Conservation (phyloP, 192 early-diverging fungal genomes). For the Umbelopsis sp. region DNA sequence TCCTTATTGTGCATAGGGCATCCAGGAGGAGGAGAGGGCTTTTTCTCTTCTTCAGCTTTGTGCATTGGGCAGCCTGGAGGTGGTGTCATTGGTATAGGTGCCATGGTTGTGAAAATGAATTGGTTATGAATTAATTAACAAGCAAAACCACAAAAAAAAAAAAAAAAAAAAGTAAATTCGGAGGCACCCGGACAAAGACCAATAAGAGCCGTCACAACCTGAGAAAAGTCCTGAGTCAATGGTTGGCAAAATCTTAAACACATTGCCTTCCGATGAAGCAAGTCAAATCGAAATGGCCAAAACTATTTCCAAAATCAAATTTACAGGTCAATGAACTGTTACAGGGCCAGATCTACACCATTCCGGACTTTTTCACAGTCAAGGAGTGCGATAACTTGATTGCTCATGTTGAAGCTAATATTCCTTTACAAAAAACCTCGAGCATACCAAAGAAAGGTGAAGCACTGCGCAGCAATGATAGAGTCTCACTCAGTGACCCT, state of each 20-base stretch:
- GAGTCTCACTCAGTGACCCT: slow-evolving; percentile 34
- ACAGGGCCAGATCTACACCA: slow-evolving; percentile 39
- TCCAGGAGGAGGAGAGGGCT: slow-evolving; percentile 38
- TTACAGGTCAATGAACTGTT: slow-evolving; percentile 26
- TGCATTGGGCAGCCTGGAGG: slow-evolving; percentile 57
- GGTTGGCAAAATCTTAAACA: too few species aligned
- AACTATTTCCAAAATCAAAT: slow-evolving; percentile 25
- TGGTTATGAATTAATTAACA: not conserved
- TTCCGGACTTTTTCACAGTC: slow-evolving; percentile 37
- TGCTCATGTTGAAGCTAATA: slow-evolving; percentile 37
- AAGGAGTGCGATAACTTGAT: slow-evolving; percentile 44
- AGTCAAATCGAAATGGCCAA: slow-evolving; percentile 26
- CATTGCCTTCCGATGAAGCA: not conserved
- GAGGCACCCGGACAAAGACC: not conserved
- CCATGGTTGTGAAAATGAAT: not conserved
- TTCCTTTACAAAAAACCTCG: slow-evolving; percentile 25
- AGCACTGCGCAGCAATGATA: slow-evolving; percentile 47
- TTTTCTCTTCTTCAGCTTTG: slow-evolving; percentile 23
- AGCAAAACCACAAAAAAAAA: slow-evolving; percentile 1
- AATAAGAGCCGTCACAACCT: not conserved
- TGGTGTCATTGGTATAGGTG: slow-evolving; percentile 22
- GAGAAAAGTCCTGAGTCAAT: not conserved
- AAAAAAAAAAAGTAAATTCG: not conserved
- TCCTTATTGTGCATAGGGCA: slow-evolving; percentile 52
- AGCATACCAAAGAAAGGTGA: slow-evolving; percentile 42